A percentile compares a stretch with the other conserved stretches of the same genome.
Evolutionary conservation across 2,329 filamentous ascomycete species (phyloP).

Genomic region (Calonectria pseudoreteaudii): DNA sequence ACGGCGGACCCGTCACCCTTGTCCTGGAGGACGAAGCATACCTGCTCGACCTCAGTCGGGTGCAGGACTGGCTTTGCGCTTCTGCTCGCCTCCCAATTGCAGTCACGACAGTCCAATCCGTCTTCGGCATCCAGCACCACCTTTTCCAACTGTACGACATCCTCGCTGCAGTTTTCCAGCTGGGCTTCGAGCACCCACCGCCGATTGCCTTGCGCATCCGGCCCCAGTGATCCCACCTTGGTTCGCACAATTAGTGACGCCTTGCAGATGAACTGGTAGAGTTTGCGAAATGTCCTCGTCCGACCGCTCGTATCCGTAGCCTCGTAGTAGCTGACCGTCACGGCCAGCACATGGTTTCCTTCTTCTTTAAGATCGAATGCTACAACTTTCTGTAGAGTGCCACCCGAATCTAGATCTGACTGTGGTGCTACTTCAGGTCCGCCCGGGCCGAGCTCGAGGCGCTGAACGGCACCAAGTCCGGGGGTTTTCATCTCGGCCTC

Average conservation of each 20-base stretch:
- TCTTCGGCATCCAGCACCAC: constrained; percentile 66
- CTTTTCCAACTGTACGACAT: constrained; percentile 80
- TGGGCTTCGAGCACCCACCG: constrained; percentile 90
- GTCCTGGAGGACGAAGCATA: constrained; percentile 71
- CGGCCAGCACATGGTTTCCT: constrained; percentile 91
- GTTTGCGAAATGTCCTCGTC: constrained; percentile 88
- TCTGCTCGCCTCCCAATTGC: constrained; percentile 65
- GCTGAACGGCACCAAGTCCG: constrained; percentile 66
- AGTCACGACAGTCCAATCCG: constrained; percentile 64
- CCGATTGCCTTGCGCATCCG: constrained; percentile 45
- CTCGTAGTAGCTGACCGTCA: constrained; percentile 95
- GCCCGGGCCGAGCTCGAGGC: constrained; percentile 69
- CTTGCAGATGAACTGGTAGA: constrained; percentile 97
- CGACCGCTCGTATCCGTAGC: constrained; percentile 77
- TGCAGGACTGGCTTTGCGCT: constrained; percentile 66
- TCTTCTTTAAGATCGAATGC: constrained; percentile 93
- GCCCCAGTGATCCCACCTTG: constrained; percentile 76
- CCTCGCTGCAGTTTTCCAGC: constrained; percentile 93
- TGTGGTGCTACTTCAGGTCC: constrained; percentile 32
- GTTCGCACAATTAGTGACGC: constrained; percentile 90
- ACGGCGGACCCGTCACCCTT: constrained; percentile 50
- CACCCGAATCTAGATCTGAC: constrained; percentile 67
- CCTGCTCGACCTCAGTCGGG: constrained; percentile 73
- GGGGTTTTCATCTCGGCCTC: constrained; percentile 97
- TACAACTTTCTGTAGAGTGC: constrained; percentile 84